These are phyloP conservation scores for Camellia granthamiana DNA, from an alignment of 148 eudicot species.

Conservation along the genomic window DNA sequence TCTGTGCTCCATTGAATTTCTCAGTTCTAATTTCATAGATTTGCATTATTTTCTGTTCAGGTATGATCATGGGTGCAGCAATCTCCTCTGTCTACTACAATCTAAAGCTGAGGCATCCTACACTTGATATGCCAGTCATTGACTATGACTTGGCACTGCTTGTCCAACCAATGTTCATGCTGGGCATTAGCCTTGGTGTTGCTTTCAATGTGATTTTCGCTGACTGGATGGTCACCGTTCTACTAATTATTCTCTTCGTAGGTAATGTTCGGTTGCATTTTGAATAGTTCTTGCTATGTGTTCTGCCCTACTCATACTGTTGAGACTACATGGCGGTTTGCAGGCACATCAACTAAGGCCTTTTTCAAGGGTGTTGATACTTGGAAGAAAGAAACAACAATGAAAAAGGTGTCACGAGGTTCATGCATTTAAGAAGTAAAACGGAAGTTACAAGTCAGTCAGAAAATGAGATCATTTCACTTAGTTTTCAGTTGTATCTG, in stretches of 20 bases:
- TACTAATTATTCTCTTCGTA: constrained; percentile 70
- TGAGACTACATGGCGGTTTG: constrained; percentile 10
- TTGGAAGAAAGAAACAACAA: constrained; percentile 74
- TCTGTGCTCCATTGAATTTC: background rate
- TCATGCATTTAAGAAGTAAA: constrained; percentile 6
- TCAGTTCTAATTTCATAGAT: background rate
- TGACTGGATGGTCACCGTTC: constrained; percentile 95
- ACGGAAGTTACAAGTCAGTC: constrained; percentile 4
- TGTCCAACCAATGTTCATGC: constrained; percentile 95
- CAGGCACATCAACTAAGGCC: constrained; percentile 80
- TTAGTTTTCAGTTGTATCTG: background rate
- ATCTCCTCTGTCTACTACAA: constrained; percentile 78
- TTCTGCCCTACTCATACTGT: background rate
- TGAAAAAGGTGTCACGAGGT: constrained; percentile 49
- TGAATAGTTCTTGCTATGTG: background rate
- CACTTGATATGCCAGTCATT: constrained; percentile 83
- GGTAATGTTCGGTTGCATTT: constrained; percentile 37
- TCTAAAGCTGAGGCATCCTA: constrained; percentile 83
- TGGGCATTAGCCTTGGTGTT: constrained; percentile 94
- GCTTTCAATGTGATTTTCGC: constrained; percentile 85
- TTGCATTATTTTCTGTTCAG: constrained; percentile 36
- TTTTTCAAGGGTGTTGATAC: constrained; percentile 69
- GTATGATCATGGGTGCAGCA: constrained; percentile 97
- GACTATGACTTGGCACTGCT: constrained; percentile 94
- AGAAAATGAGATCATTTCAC: background rate